A percentile compares a stretch with the other conserved stretches of the same genome.
These are phyloP conservation scores for Calonectria naviculata DNA, from an alignment of 2,329 filamentous ascomycete species.

Conservation along the genomic window DNA sequence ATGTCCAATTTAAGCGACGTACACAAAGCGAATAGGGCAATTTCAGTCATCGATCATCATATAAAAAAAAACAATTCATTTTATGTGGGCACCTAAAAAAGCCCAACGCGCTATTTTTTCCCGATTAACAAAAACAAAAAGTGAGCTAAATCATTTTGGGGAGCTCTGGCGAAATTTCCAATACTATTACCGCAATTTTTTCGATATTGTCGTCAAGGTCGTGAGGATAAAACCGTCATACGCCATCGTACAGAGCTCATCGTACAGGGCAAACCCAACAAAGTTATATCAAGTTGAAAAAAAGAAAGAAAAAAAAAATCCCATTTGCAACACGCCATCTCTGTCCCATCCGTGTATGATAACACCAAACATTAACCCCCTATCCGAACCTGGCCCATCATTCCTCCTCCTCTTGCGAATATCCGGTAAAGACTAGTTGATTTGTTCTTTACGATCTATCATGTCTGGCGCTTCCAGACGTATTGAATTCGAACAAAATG, in stretches of 20 bases:
- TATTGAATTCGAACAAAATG: background rate
- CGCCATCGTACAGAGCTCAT: background rate
- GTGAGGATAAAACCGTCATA: conserved; percentile 7
- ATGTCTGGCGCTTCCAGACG: background rate
- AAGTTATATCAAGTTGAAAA: background rate
- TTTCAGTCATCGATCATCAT: background rate
- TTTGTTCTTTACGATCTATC: background rate
- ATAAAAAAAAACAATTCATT: too few species aligned
- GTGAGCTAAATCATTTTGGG: background rate
- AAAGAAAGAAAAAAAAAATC: background rate
- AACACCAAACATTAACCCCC: background rate
- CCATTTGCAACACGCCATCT: background rate
- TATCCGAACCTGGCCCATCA: background rate
- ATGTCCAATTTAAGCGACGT: background rate
- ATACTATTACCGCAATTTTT: background rate
- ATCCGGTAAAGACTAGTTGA: background rate
- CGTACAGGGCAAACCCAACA: background rate
- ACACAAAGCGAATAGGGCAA: background rate
- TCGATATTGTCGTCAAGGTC: background rate
- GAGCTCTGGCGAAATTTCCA: background rate
- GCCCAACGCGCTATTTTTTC: background rate
- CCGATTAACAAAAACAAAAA: background rate
- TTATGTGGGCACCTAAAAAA: background rate
- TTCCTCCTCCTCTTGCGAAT: background rate
- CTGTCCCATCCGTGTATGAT: background rate